These are phyloP conservation scores for Cladosporium cucumerinum DNA, from an alignment of 2,329 filamentous ascomycete species.

Conservation along the genomic window DNA sequence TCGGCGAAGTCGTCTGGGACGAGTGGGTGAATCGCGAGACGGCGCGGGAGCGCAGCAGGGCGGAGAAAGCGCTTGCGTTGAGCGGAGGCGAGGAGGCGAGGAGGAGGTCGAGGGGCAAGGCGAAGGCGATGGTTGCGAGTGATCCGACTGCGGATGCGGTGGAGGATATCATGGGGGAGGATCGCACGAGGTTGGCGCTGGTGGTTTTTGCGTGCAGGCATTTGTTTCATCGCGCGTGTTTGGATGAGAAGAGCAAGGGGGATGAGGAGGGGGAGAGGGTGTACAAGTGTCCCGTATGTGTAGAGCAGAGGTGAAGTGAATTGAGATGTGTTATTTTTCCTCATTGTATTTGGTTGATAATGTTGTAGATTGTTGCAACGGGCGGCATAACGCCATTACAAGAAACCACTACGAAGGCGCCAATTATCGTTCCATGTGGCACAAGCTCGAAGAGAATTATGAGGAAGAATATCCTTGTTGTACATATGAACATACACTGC, in stretches of 20 bases:
- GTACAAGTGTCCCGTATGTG: conserved; percentile 36
- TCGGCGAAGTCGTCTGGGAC: conserved; percentile 72
- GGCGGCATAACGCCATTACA: no score
- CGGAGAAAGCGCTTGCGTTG: conserved; percentile 40
- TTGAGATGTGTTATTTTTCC: not conserved
- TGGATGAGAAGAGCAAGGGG: conserved; percentile 48
- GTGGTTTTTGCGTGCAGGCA: conserved; percentile 69
- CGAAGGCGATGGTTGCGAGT: conserved; percentile 44
- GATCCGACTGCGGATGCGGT: conserved; percentile 36
- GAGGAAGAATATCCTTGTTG: not conserved
- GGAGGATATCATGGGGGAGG: conserved; percentile 34
- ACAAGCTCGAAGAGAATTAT: no score
- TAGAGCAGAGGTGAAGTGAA: conserved; percentile 11
- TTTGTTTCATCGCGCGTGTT: conserved; percentile 65
- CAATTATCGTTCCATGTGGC: no score
- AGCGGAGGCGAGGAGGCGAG: conserved; percentile 34
- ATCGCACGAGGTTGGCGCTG: conserved; percentile 45
- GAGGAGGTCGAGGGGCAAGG: conserved; percentile 52
- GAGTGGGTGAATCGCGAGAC: conserved; percentile 67
- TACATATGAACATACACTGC: not conserved
- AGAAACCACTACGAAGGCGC: no score
- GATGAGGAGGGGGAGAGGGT: conserved; percentile 10
- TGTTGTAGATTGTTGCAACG: no score
- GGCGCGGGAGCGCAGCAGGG: conserved; percentile 42
- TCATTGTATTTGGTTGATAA: not conserved